These are phyloP conservation scores for Saururus chinensis DNA, from an alignment of 164 flowering plant genomes.

Conservation along the genomic window DNA sequence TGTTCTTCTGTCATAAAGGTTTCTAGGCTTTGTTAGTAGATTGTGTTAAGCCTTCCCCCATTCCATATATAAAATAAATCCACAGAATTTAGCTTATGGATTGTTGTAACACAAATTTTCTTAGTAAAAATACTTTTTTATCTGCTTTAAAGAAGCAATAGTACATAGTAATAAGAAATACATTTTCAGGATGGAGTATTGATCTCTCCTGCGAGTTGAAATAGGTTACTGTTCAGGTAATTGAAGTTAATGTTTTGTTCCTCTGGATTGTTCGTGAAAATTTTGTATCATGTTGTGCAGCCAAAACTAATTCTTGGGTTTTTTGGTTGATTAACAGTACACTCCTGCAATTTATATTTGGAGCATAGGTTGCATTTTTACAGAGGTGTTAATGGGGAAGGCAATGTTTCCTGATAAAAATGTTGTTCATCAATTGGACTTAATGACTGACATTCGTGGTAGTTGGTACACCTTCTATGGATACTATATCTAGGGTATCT, in stretches of 20 bases:
- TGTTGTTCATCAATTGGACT: slow-evolving; percentile 93
- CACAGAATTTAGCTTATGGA: no score
- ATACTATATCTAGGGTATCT: slow-evolving; percentile 74
- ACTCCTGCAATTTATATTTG: slow-evolving; percentile 96
- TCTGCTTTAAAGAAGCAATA: not conserved
- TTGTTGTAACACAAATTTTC: no score
- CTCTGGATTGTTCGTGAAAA: not conserved
- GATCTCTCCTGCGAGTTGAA: slow-evolving; percentile 2
- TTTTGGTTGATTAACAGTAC: slow-evolving; percentile 46
- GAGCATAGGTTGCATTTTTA: slow-evolving; percentile 98
- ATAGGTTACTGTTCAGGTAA: no score
- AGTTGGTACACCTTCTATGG: slow-evolving; percentile 84
- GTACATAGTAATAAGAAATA: slow-evolving; percentile 2
- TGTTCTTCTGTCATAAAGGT: no score
- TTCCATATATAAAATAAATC: no score
- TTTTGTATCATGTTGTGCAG: not conserved
- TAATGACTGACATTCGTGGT: slow-evolving; percentile 96
- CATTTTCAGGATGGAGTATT: slow-evolving; percentile 22
- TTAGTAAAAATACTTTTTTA: not conserved
- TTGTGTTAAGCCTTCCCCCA: no score
- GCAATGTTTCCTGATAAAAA: slow-evolving; percentile 95
- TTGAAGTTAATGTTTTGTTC: not conserved
- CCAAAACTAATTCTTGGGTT: not conserved
- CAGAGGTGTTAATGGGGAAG: no score
- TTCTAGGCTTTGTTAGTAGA: no score